Evolutionary conservation across 805 yeast species (phyloP).

Genomic region (Metschnikowia arizonensis): DNA sequence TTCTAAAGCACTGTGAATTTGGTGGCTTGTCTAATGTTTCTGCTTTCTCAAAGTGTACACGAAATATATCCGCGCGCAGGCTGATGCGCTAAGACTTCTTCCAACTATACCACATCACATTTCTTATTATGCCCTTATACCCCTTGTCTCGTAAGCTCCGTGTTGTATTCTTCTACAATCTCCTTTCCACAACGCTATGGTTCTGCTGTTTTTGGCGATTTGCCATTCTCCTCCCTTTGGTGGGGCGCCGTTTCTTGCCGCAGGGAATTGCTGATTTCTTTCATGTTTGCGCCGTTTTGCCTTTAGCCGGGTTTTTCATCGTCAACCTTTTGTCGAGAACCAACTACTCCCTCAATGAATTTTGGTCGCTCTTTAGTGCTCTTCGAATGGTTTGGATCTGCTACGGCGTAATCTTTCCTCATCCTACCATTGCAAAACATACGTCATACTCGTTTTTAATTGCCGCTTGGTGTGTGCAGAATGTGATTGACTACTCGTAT

Average conservation of each 20-base stretch:
- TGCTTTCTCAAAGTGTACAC: background rate
- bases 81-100: background rate
- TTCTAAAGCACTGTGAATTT: no score
- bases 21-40: background rate
- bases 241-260: conserved; percentile 61
- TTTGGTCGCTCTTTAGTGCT: conserved; percentile 29
- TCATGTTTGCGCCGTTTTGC: conserved; percentile 36
- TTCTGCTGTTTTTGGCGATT: conserved; percentile 47
- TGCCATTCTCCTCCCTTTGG: conserved; percentile 53
- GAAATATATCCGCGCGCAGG: conserved; percentile 1
- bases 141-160: conserved; percentile 33
- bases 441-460: conserved; percentile 38
- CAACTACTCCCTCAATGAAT: conserved; percentile 13
- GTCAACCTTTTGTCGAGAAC: conserved; percentile 9
- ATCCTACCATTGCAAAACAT: conserved; percentile 41
- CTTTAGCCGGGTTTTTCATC: conserved; percentile 24
- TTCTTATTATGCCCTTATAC: conserved; percentile 30
- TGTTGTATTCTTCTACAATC: conserved; percentile 32
- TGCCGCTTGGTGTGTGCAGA: conserved; percentile 32
- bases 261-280: conserved; percentile 71
- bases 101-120: background rate
- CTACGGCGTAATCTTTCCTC: conserved; percentile 40
- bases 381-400: conserved; percentile 36
- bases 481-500: conserved; percentile 32
- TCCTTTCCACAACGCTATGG: conserved; percentile 43